Evolutionary conservation across 2,329 filamentous ascomycete genomes (phyloP).

Genomic region (Metarhizium anisopliae): DNA sequence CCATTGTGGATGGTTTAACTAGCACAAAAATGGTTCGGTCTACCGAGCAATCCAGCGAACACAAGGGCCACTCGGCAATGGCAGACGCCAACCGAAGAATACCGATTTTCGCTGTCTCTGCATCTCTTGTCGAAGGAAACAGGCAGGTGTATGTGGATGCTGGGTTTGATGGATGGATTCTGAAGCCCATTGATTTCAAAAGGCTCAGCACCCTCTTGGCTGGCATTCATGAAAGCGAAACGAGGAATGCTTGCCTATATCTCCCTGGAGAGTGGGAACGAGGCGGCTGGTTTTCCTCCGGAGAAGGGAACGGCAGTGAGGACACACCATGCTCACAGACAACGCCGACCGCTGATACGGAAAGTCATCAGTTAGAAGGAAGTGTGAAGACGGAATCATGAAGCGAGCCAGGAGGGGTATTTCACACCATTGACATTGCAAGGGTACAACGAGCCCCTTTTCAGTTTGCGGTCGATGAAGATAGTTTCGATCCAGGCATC

Average conservation of each 20-base stretch:
- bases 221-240: constrained; percentile 55
- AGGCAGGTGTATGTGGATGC: constrained; percentile 60
- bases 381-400: background rate
- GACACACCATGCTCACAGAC: constrained; percentile 13
- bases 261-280: constrained; percentile 66
- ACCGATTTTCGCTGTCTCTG: constrained; percentile 81
- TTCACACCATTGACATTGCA: background rate
- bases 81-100: constrained; percentile 55
- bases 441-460: background rate
- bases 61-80: constrained; percentile 45
- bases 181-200: constrained; percentile 80
- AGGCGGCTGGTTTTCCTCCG: constrained; percentile 68
- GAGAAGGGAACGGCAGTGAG: constrained; percentile 5
- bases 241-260: constrained; percentile 58
- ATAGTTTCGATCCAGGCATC: too few relatives aligned
- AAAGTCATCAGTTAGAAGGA: background rate
- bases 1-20: constrained; percentile 75
- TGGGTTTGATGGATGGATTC: constrained; percentile 85
- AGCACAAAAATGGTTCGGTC: constrained; percentile 78
- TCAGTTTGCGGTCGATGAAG: background rate
- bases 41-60: constrained; percentile 47
- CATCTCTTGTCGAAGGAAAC: constrained; percentile 66
- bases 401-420: background rate
- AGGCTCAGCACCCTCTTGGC: constrained; percentile 59
- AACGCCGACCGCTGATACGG: constrained; percentile 18